These are phyloP conservation scores for Amanita subjunquillea DNA, from an alignment of 768 basidiomycete genomes.

Conservation along the genomic window DNA sequence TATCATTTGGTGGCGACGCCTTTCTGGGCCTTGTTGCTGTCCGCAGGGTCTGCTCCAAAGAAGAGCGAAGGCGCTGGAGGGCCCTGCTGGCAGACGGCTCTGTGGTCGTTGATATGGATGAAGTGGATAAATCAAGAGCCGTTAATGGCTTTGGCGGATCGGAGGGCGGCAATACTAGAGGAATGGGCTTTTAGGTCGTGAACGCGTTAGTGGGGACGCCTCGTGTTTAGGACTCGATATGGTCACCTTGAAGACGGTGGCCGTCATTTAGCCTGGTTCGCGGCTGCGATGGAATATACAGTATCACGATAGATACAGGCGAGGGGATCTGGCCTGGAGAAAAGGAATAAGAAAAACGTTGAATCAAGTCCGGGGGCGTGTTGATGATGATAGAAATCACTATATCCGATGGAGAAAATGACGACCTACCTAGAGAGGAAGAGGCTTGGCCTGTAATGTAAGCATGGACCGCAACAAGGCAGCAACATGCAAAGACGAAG, in stretches of 20 bases:
- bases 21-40: constrained; percentile 53
- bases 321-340: background rate
- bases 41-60: constrained; percentile 57
- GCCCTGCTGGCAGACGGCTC: constrained; percentile 35
- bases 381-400: constrained; percentile 5
- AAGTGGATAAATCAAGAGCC: constrained; percentile 19
- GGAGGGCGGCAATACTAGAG: constrained; percentile 29
- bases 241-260: constrained; percentile 28
- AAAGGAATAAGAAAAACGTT: background rate
- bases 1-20: constrained; percentile 27
- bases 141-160: constrained; percentile 26
- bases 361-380: background rate
- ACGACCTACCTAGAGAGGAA: background rate
- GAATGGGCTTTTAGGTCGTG: constrained; percentile 20
- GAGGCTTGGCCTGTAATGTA: background rate
- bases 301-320: background rate
- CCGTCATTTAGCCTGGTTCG: constrained; percentile 26
- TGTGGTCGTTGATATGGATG: constrained; percentile 17
- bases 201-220: constrained; percentile 28
- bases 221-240: constrained; percentile 36
- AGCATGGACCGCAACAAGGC: background rate
- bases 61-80: constrained; percentile 55
- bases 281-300: background rate
- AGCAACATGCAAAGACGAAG: background rate
- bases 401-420: background rate